Evolutionary conservation across 1,284 basidiomycete species (phyloP).

Genomic region (Cutaneotrichosporon spelunceum): DNA sequence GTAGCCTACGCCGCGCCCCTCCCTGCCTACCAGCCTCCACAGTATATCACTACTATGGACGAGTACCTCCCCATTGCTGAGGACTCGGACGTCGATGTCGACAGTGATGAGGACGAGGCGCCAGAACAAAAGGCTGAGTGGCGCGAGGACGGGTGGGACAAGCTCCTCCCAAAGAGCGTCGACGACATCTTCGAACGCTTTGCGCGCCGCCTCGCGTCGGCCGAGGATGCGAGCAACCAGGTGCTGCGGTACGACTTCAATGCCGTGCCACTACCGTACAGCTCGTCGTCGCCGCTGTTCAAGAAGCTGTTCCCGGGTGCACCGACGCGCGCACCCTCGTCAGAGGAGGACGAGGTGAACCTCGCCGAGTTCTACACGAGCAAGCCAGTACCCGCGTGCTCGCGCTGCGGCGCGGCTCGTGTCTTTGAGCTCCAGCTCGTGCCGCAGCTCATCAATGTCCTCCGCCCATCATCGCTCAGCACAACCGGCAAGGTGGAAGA

Average conservation of each 20-base stretch:
- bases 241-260: slow-evolving; percentile 52
- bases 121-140: slow-evolving; percentile 35
- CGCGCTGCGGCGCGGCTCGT: slow-evolving; percentile 38
- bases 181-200: slow-evolving; percentile 52
- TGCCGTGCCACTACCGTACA: slow-evolving; percentile 49
- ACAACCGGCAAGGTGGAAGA: slow-evolving; percentile 13
- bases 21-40: slow-evolving; percentile 50
- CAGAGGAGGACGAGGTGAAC: slow-evolving; percentile 43
- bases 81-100: slow-evolving; percentile 28
- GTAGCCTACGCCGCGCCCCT: slow-evolving; percentile 36
- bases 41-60: slow-evolving; percentile 49
- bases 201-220: slow-evolving; percentile 40
- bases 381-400: slow-evolving; percentile 38
- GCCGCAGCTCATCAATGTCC: slow-evolving; percentile 46
- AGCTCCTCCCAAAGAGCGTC: slow-evolving; percentile 43
- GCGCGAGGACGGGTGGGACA: slow-evolving; percentile 40
- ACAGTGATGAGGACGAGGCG: slow-evolving; percentile 28
- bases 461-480: slow-evolving; percentile 38
- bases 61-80: slow-evolving; percentile 47
- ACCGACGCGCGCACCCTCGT: slow-evolving; percentile 23
- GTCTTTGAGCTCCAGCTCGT: slow-evolving; percentile 52
- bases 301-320: slow-evolving; percentile 45
- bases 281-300: slow-evolving; percentile 43
- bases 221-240: slow-evolving; percentile 46
- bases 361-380: slow-evolving; percentile 35